Percentiles rank a stretch among this genome's conserved stretches.
Conservation (phyloP, 108 stramenopile species). For the Discostella stelligeroides region DNA sequence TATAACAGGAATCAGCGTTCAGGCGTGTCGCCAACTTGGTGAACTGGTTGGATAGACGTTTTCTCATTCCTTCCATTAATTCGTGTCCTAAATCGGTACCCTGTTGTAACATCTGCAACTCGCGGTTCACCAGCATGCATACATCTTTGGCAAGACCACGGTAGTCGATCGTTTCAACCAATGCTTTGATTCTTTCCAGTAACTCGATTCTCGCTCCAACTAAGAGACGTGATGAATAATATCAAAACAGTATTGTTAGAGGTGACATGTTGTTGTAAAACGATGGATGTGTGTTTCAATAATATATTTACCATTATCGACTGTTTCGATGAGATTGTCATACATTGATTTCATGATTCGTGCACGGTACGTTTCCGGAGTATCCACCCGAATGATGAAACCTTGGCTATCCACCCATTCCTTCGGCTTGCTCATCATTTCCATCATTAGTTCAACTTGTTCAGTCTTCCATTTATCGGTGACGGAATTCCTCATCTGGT, state of each 20-base stretch:
- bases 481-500: conserved; percentile 15
- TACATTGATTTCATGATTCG: conserved; percentile 34
- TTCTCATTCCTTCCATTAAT: conserved; percentile 33
- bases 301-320: conserved; percentile 22
- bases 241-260: too few relatives aligned
- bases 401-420: conserved; percentile 27
- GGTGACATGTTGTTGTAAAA: too few relatives aligned
- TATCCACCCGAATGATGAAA: conserved; percentile 21
- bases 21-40: conserved; percentile 20
- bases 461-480: conserved; percentile 12
- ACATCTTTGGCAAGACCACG: conserved; percentile 30
- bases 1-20: conserved; percentile 11
- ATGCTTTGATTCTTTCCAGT: conserved; percentile 19
- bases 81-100: conserved; percentile 36
- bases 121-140: conserved; percentile 25
- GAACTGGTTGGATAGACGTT: conserved; percentile 21
- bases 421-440: conserved; percentile 19
- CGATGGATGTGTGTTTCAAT: neutral
- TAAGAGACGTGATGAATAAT: neutral
- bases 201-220: conserved; percentile 26
- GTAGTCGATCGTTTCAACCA: conserved; percentile 22
- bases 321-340: conserved; percentile 19
- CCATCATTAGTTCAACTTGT: conserved; percentile 18
- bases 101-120: conserved; percentile 36
- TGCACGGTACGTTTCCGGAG: conserved; percentile 27